phyloP scores from a whole-genome alignment of 2,329 filamentous ascomycete species.

The Ambrosiella cleistominuta region DNA sequence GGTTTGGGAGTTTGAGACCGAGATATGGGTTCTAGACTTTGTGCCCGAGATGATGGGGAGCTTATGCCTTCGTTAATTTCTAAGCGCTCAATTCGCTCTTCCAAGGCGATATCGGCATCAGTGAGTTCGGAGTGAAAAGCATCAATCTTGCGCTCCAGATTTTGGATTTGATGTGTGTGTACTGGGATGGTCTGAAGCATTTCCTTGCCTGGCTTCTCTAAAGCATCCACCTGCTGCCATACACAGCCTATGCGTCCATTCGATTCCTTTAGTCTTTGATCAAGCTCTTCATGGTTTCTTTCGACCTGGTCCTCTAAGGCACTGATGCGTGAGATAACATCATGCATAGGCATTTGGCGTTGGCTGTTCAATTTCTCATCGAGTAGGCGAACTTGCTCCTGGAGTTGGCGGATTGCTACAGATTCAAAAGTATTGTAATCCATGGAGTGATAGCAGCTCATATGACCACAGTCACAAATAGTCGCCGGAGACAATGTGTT shows the following conservation, averaged over 20 bases:
- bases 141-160: conserved; percentile 12
- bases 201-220: conserved; percentile 21
- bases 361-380: conserved; percentile 26
- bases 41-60: not conserved
- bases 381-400: conserved; percentile 27
- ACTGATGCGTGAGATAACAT: conserved; percentile 28
- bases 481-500: conserved; percentile 36
- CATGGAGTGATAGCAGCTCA: conserved; percentile 39
- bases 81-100: conserved; percentile 36
- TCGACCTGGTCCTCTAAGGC: conserved; percentile 37
- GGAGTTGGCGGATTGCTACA: conserved; percentile 31
- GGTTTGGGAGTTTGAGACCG: not conserved
- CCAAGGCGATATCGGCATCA: conserved; percentile 33
- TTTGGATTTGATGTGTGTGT: conserved; percentile 6
- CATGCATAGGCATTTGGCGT: conserved; percentile 22
- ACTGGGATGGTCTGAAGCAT: conserved; percentile 11
- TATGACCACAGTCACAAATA: conserved; percentile 40
- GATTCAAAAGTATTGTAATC: conserved; percentile 28
- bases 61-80: conserved; percentile 16
- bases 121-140: conserved; percentile 27
- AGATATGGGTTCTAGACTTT: not conserved
- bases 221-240: conserved; percentile 33
- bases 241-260: conserved; percentile 37
- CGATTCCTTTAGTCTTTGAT: conserved; percentile 34
- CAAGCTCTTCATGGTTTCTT: conserved; percentile 31